Base-by-base conservation (phyloP, 164 flowering plant genomes). In the Chloranthus sessilifolius region DNA sequence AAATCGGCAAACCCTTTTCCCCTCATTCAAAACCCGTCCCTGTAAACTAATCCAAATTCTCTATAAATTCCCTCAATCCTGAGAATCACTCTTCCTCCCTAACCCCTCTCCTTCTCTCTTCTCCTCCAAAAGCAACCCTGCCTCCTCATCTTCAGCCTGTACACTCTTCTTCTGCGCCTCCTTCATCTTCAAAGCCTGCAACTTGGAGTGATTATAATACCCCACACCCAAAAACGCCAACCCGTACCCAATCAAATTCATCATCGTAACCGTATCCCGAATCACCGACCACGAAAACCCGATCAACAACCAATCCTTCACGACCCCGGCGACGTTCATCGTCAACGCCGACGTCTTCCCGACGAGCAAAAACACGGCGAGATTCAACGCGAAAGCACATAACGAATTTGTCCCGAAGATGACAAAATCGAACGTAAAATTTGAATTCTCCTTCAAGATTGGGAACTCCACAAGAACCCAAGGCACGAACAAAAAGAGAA, bases 241-340 rank as follows among this genome's bases (percentile, higher is more conserved):
- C 23, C 63, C 78, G 30, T 74, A 74, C 1, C 78, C 78, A 14
- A 71, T 12, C 65, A 74, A 47, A 62, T 74, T 74, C 9, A 74
- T 20, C 16, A 63, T 38, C 7, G 75, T 74, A 5, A 74, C 75
- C 0, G 73, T 67, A 46, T 74, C 78, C 56, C 61, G 59, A 48
- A 74, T 74, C 51, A 74, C 75, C 21, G 69, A 62, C 78, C 78
- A 74, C 21, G 78, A 74, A 35, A 72, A 72, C 1, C 68, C 77
- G 38, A 72, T 72, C 61, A 72, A 58, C 28, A 72, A 42, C 77
- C 77, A 74, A 46, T 74, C 78, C 59, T 74, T 74, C 3, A 74
- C 78, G 2, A 74, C 75, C 16, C 78, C 78, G 9, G 75, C 78
- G 9, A 74, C 75, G 39, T 74, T 74, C 79, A 74, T 74, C 2